phyloP scores from a whole-genome alignment of 2,329 filamentous ascomycete genomes.

The Fusarium concolor region DNA sequence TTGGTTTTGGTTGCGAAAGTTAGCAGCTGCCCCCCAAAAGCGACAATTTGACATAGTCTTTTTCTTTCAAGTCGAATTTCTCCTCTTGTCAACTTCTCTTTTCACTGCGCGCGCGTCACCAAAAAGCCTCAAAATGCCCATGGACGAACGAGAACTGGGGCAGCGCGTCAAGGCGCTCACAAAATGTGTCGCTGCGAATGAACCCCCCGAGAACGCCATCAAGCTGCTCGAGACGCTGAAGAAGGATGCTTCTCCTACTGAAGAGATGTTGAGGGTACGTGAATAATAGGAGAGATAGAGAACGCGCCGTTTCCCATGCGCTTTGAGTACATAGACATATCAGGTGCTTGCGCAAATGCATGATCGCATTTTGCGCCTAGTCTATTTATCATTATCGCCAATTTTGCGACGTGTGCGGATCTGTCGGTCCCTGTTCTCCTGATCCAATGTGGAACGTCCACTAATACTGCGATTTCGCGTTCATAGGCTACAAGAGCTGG shows the following conservation, averaged over 20 bases:
- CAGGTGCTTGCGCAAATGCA: conserved; percentile 36
- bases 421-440: neutral
- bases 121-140: conserved; percentile 49
- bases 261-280: conserved; percentile 85
- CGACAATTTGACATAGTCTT: neutral
- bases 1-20: conserved; percentile 22
- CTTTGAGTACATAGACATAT: conserved; percentile 17
- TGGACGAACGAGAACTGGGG: conserved; percentile 87
- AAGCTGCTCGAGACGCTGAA: conserved; percentile 82
- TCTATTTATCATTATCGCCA: conserved; percentile 4
- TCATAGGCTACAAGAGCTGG: conserved; percentile 85
- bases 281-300: conserved; percentile 1
- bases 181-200: conserved; percentile 81
- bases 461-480: conserved; percentile 26
- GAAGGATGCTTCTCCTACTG: conserved; percentile 83
- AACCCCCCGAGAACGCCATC: conserved; percentile 78
- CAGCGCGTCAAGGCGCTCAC: conserved; percentile 80
- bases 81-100: neutral
- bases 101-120: neutral
- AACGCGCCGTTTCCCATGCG: neutral
- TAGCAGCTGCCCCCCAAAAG: conserved; percentile 10
- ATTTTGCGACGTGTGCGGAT: neutral
- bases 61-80: neutral
- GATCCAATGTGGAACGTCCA: neutral
- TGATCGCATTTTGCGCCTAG: conserved; percentile 28